Evolutionary conservation across 495 filamentous ascomycete genomes (phyloP), one percentile per base, ranked within the genome.

Genomic region (Talaromyces stipitatus): DNA sequence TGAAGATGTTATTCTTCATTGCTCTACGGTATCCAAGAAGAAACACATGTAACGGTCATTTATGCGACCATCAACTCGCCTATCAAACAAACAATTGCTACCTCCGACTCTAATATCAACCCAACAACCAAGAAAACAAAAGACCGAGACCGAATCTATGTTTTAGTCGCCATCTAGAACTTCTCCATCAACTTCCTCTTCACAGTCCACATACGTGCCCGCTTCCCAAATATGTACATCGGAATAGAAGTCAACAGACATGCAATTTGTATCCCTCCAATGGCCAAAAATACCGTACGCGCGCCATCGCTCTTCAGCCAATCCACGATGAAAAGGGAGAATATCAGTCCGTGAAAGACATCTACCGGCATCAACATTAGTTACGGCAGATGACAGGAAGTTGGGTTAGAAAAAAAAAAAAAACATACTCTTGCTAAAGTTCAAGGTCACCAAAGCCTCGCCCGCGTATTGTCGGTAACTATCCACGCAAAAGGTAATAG

Each of bases 141-240:
- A 6, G n/a, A 38, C 14, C 33, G 18, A 36, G 14, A 38, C 18
- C 33, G n/a, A n/a, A 51, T 30, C 48, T 16, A 51, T 30, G 24
- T 29, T 23, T 16, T 22, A 53, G 4, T 14, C 16, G 10, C 14
- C 14, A 36, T 14, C 72, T 60, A 94, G 57, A 92, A 92, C 60
- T 82, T 87, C 75, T 95, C 91, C 90, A 96, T 92, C 56, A 95
- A 72, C 59, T 87, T 90, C 79, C 81, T 89, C 48, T 91, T 76
- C 26, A 91, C 89, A 0, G 94, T 97, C 92, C 92, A 96, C 91
- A 96, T 95, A n/a, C 94, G 79, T 29, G 88, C 83, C 50, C 92
- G 78, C 78, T 98, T 97, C 45, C 94, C 94, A 60, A 85, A 97
- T 29, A 98, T 90, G 66, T 96, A 98, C 88, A 98, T 89, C 2